Evolutionary conservation across 352 stramenopile genomes (phyloP).

Genomic region (Phytopythium litorale): DNA sequence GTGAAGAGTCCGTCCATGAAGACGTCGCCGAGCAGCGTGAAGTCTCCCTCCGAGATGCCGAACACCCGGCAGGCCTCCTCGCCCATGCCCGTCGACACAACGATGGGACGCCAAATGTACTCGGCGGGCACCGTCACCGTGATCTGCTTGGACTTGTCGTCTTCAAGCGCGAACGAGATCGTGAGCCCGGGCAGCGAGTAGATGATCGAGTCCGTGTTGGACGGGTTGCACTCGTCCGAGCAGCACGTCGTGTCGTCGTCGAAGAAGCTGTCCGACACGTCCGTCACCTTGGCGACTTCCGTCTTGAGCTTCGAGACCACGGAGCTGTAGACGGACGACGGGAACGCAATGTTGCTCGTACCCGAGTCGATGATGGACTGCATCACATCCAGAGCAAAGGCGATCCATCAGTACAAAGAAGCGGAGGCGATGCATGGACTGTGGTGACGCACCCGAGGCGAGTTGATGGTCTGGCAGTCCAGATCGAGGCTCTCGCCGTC

Average conservation of each 20-base stretch:
- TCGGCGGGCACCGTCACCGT: constrained; percentile 70
- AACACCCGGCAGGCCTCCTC: constrained; percentile 62
- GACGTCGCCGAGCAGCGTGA: constrained; percentile 73
- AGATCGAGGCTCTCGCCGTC: constrained; percentile 37
- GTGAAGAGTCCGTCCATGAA: constrained; percentile 86
- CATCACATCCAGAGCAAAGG: neutral
- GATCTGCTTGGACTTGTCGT: constrained; percentile 48
- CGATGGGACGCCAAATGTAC: constrained; percentile 83
- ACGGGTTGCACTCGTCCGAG: constrained; percentile 60
- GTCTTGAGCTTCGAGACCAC: constrained; percentile 52
- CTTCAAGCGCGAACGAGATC: constrained; percentile 56
- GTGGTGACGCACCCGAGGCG: constrained; percentile 35
- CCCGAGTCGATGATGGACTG: constrained; percentile 74
- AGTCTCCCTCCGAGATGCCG: constrained; percentile 74
- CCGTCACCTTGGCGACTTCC: constrained; percentile 43
- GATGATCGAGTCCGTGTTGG: constrained; percentile 47
- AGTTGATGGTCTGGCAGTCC: constrained; percentile 65
- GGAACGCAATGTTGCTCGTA: constrained; percentile 79
- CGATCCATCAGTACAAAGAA: neutral
- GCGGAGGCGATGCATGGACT: too few relatives aligned
- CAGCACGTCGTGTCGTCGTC: constrained; percentile 70
- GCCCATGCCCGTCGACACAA: constrained; percentile 37
- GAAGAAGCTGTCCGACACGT: constrained; percentile 59
- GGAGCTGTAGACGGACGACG: constrained; percentile 54
- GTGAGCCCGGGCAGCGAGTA: constrained; percentile 59